Percentiles rank a stretch among this genome's conserved stretches.
Conservation (phyloP, 148 eudicot genomes). For the Suaeda aralocaspica region DNA sequence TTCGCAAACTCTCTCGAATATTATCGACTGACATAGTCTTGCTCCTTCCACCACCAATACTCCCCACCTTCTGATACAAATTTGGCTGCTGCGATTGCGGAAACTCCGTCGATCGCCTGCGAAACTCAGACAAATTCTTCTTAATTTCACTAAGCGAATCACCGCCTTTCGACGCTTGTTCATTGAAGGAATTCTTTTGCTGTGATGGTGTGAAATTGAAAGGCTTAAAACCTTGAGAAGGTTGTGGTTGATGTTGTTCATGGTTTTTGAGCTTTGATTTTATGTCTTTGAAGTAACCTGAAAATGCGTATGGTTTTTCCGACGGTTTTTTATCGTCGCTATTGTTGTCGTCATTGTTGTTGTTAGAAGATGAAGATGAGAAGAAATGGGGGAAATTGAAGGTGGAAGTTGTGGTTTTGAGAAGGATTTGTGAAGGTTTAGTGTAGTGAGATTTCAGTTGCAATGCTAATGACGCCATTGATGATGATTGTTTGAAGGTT, state of each 20-base stretch:
- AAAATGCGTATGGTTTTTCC: slow-evolving; percentile 13
- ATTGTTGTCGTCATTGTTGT: slow-evolving; percentile 14
- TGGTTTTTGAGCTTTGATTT: slow-evolving; percentile 39
- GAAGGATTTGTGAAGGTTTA: slow-evolving; percentile 15
- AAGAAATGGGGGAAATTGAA: slow-evolving; percentile 28
- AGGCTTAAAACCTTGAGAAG: neutral
- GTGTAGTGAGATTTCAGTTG: slow-evolving; percentile 30
- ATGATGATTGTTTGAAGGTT: slow-evolving; percentile 3
- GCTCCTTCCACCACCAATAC: slow-evolving; percentile 2
- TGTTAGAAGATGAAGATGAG: slow-evolving; percentile 44
- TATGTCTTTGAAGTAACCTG: slow-evolving; percentile 38
- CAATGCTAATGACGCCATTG: slow-evolving; percentile 58
- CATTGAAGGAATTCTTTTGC: neutral
- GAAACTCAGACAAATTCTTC: slow-evolving; percentile 43
- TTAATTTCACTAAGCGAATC: slow-evolving; percentile 33
- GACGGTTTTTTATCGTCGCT: neutral
- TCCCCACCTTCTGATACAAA: slow-evolving; percentile 35
- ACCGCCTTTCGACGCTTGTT: neutral
- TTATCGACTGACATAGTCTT: slow-evolving; percentile 12
- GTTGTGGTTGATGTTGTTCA: slow-evolving; percentile 24
- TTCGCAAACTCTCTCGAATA: slow-evolving; percentile 35
- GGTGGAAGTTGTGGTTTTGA: slow-evolving; percentile 8
- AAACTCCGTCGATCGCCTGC: slow-evolving; percentile 26
- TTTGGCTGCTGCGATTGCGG: slow-evolving; percentile 11
- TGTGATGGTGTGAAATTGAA: slow-evolving; percentile 1